phyloP scores from a whole-genome alignment of 129 eudicot genomes.

The sunflower (Helianthus annuus) region HanXRQr2.0-SUNRISE NC_035438.2:22626249-22626748 shows the following conservation, averaged over 20 bases:
- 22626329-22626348: slow-evolving; percentile 55
- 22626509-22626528: neutral
- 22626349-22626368: slow-evolving; percentile 31
- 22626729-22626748: neutral
- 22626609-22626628: neutral
- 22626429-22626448: slow-evolving; percentile 1
- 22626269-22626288: slow-evolving; percentile 40
- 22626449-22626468: neutral
- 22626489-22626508: neutral
- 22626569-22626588: neutral
- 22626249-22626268: slow-evolving; percentile 17
- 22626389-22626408: slow-evolving; percentile 5
- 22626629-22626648: neutral
- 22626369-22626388: slow-evolving; percentile 21
- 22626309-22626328: slow-evolving; percentile 62
- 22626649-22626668: neutral
- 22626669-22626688: neutral
- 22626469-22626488: neutral
- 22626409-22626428: neutral
- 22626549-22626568: neutral
- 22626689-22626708: neutral
- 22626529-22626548: neutral
- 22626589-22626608: neutral
- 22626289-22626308: slow-evolving; percentile 74
- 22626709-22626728: neutral